Percentiles rank a stretch among this genome's conserved stretches.
Evolutionary conservation across 441 rosid genomes (phyloP).

Genomic region (Kokia cookei): DNA sequence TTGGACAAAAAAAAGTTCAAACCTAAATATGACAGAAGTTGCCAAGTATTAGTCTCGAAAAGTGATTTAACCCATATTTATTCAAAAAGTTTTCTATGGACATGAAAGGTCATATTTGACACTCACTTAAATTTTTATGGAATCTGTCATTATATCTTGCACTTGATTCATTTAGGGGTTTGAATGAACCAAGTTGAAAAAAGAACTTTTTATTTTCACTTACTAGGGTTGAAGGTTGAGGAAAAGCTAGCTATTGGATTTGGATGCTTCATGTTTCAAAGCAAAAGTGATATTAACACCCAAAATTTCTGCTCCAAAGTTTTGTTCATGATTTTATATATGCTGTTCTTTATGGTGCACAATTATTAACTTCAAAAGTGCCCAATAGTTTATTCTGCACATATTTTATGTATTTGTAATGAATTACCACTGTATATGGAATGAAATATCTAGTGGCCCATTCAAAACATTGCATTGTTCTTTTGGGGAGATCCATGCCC

Average conservation of each 20-base stretch:
- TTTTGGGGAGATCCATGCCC: too few relatives aligned
- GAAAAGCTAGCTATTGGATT: neutral
- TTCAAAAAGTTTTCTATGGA: neutral
- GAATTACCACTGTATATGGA: neutral
- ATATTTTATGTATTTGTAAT: neutral
- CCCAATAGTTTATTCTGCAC: neutral
- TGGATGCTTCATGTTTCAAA: neutral
- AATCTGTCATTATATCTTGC: neutral
- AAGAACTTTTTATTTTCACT: neutral
- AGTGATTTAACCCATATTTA: too few relatives aligned
- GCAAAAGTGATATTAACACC: neutral
- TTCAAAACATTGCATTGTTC: neutral
- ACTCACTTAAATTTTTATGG: neutral
- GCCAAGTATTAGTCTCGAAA: too few relatives aligned
- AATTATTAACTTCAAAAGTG: neutral
- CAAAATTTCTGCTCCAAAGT: conserved; percentile 7
- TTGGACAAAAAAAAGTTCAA: too few relatives aligned
- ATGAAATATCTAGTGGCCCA: neutral
- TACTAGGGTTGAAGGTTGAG: conserved; percentile 35
- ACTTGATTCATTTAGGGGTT: neutral
- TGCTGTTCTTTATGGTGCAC: neutral
- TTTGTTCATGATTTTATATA: conserved; percentile 13
- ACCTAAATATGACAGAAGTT: too few relatives aligned
- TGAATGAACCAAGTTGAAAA: neutral
- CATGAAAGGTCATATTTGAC: neutral